A percentile compares a stretch with the other conserved stretches of the same genome.
Conservation (phyloP, 768 basidiomycete species). For the Mycena galopus region DNA sequence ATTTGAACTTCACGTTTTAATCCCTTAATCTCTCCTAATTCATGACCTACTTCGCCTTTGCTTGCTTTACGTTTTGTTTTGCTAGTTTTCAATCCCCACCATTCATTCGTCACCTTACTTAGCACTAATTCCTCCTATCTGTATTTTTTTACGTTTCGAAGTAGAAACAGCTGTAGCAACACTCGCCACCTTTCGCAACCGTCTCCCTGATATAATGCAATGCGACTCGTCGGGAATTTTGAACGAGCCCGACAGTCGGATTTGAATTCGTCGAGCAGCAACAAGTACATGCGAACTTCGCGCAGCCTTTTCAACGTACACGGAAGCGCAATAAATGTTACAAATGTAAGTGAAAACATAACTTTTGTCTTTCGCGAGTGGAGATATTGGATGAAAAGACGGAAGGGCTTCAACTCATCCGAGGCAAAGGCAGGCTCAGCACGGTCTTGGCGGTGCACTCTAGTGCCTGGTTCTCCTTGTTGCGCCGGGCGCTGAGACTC, state of each 20-base stretch:
- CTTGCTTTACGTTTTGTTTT: not conserved
- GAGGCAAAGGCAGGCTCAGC: not conserved
- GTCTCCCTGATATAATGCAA: not conserved
- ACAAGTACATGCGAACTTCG: not conserved
- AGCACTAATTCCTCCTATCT: conserved; percentile 18
- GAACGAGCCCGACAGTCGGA: not conserved
- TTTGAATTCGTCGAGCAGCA: not conserved
- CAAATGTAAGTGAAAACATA: not conserved
- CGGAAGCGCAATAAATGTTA: not conserved
- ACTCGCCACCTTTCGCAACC: not conserved
- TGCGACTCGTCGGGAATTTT: not conserved
- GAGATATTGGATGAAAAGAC: not conserved
- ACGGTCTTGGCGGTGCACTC: not conserved
- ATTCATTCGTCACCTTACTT: not conserved
- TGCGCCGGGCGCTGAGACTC: not conserved
- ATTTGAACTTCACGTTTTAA: conserved; percentile 22
- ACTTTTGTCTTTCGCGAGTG: not conserved
- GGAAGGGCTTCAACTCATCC: not conserved
- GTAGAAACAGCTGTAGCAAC: conserved; percentile 30
- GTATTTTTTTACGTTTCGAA: conserved; percentile 16
- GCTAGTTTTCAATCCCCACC: not conserved
- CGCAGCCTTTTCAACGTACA: not conserved
- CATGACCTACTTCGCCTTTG: not conserved
- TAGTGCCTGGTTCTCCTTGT: conserved; percentile 29
- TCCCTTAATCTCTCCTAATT: no score